Evolutionary conservation across 805 yeast genomes (phyloP).

Genomic region (Candida awuae): DNA sequence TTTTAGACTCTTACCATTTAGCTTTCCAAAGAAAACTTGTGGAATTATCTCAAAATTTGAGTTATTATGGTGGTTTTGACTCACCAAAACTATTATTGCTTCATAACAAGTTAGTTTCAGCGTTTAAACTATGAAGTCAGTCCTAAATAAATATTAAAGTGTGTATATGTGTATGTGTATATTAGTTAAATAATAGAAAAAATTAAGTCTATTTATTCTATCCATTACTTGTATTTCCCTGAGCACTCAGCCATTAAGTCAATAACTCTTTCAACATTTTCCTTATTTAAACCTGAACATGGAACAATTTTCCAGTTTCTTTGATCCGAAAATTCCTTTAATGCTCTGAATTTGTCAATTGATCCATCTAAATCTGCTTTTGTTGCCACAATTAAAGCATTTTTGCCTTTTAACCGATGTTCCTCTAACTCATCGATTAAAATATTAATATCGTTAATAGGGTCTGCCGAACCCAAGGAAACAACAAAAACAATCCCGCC

Average conservation of each 20-base stretch:
- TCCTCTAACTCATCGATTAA: slow-evolving; percentile 67
- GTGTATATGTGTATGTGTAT: neutral
- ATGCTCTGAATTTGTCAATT: slow-evolving; percentile 36
- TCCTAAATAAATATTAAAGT: neutral
- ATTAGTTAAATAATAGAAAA: slow-evolving; percentile 3
- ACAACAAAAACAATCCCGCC: slow-evolving; percentile 84
- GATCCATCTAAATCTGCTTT: slow-evolving; percentile 75
- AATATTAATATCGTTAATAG: slow-evolving; percentile 54
- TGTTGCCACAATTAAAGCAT: slow-evolving; percentile 76
- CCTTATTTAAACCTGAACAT: slow-evolving; percentile 68
- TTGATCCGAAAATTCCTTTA: slow-evolving; percentile 38
- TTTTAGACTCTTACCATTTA: slow-evolving; percentile 36
- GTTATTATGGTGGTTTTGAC: slow-evolving; percentile 42
- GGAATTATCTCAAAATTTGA: slow-evolving; percentile 39
- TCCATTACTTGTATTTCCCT: slow-evolving; percentile 11
- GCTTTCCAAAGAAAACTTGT: slow-evolving; percentile 37
- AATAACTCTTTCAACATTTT: slow-evolving; percentile 65
- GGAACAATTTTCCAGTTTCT: slow-evolving; percentile 68
- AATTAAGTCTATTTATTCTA: neutral
- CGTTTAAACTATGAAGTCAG: slow-evolving; percentile 10
- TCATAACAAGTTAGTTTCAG: slow-evolving; percentile 34
- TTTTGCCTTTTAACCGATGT: slow-evolving; percentile 50
- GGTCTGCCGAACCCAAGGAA: slow-evolving; percentile 60
- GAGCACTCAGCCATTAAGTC: slow-evolving; percentile 62
- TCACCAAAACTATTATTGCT: slow-evolving; percentile 37